Base-by-base conservation (phyloP, 139 green algal species). In the Volvox reticuliferus region DNA sequence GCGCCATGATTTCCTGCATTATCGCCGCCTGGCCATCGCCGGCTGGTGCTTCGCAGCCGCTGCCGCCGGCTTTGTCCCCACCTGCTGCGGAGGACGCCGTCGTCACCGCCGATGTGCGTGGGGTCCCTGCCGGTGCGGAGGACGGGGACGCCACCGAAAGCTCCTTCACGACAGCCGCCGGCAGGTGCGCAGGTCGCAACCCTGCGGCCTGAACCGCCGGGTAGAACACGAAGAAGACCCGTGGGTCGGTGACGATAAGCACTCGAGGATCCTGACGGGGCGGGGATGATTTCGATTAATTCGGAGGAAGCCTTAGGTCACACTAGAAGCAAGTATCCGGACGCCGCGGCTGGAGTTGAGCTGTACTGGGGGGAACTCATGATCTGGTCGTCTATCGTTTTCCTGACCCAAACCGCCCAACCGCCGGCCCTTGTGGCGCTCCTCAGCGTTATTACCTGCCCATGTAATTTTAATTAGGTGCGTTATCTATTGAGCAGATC, bases 181-280 rank as follows among this genome's bases (percentile, higher is more conserved):
- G 69, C 37, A 90, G 86, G 73, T 90, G 86, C 30, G 50, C 73
- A 24, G 50, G 1, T 22, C 73, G 50, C 71, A 90, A 75, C 1
- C 86, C 86, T 2, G 86, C 37, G 50, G 86, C 71, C 28, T 69
- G 71, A 3, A 90, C 86, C 28, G 86, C 73, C 1, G 86, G 86
- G 86, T 90, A 83, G 5, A 84, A n/a, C 35, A 55, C 21, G 71
- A 90, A 83, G 71, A 90, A 81, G 86, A 35, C 73, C 30, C 86
- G 86, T 18, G 86, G 67, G 86, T 90, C 86, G 73, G 71, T 84
- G 50, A 90, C 73, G 28, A 90, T 79, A 3, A 82, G n/a, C 44
- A 73, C 71, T 9, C 44, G 19, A 0, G 86, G 30, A 30, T 75
- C 86, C 84, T 88, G 83, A 28, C 21, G 65, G 65, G 24, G 65